Percentiles rank a stretch among this genome's conserved stretches.
Conservation (phyloP, 163 green algal genomes). For the Chloroidium sp. region DNA sequence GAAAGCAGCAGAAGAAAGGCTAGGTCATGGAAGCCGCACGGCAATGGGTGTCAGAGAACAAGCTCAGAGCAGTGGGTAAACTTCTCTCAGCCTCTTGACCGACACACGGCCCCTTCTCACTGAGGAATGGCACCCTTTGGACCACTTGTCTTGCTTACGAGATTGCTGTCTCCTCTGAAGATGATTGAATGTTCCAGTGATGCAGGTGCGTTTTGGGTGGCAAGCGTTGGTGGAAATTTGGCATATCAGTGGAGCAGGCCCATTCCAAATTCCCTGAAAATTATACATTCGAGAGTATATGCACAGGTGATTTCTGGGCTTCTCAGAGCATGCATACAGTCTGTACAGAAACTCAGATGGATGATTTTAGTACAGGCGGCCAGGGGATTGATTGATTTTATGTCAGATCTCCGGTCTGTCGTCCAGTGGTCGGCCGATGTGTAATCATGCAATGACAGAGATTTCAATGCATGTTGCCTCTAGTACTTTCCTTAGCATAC, state of each 20-base stretch:
- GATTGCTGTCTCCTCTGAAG: background rate
- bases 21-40: too few species aligned
- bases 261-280: constrained; percentile 41
- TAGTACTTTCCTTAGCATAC: background rate
- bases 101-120: too few species aligned
- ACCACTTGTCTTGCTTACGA: background rate
- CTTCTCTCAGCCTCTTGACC: background rate
- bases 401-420: too few species aligned
- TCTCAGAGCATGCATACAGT: too few species aligned
- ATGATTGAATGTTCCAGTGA: background rate
- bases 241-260: constrained; percentile 47
- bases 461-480: too few species aligned
- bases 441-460: too few species aligned
- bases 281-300: constrained; percentile 55
- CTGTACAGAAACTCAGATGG: too few species aligned
- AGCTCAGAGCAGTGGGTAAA: constrained; percentile 11
- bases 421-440: too few species aligned
- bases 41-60: constrained; percentile 12
- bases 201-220: constrained; percentile 14
- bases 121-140: background rate
- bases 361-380: too few species aligned
- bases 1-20: too few species aligned
- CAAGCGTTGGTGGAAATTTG: constrained; percentile 9
- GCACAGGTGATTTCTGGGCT: constrained; percentile 25
- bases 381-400: too few species aligned